Evolutionary conservation across 306 rosid species (phyloP).

Genomic region (Cucurbita pepo): DNA sequence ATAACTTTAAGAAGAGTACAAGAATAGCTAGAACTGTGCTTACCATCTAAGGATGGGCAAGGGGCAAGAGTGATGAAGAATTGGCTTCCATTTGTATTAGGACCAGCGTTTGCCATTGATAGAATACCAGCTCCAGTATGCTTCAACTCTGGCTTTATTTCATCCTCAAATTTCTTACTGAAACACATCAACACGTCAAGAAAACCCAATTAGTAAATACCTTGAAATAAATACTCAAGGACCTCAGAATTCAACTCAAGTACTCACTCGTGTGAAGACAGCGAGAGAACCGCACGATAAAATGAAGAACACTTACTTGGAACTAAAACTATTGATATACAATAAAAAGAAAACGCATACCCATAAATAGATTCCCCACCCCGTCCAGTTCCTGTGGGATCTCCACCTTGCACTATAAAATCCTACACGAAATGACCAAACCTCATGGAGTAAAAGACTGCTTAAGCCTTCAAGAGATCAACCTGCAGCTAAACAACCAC

Average conservation of each 20-base stretch:
- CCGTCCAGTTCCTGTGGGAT: slow-evolving; percentile 98
- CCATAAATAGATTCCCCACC: slow-evolving; percentile 98
- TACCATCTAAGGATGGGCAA: slow-evolving; percentile 92
- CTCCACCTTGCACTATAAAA: slow-evolving; percentile 96
- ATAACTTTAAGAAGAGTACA: background rate
- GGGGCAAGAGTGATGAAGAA: slow-evolving; percentile 91
- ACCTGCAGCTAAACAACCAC: background rate
- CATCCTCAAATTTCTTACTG: slow-evolving; percentile 83
- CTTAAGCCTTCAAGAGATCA: background rate
- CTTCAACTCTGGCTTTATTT: slow-evolving; percentile 76
- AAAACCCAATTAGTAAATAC: background rate
- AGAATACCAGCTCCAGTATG: slow-evolving; percentile 97
- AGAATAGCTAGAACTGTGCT: background rate
- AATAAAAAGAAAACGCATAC: slow-evolving; percentile 18
- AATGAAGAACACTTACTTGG: background rate
- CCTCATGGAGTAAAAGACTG: background rate
- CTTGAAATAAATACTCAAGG: background rate
- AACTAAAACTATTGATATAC: background rate
- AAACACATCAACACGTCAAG: background rate
- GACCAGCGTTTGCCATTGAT: slow-evolving; percentile 99
- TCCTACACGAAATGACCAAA: slow-evolving; percentile 42
- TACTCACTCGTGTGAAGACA: background rate
- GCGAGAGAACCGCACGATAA: background rate
- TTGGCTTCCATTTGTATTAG: slow-evolving; percentile 88
- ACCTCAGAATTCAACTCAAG: background rate